A percentile compares a stretch with the other conserved stretches of the same genome.
Conservation (phyloP, 495 filamentous ascomycete species). For the Penicillium coprophilum region DNA sequence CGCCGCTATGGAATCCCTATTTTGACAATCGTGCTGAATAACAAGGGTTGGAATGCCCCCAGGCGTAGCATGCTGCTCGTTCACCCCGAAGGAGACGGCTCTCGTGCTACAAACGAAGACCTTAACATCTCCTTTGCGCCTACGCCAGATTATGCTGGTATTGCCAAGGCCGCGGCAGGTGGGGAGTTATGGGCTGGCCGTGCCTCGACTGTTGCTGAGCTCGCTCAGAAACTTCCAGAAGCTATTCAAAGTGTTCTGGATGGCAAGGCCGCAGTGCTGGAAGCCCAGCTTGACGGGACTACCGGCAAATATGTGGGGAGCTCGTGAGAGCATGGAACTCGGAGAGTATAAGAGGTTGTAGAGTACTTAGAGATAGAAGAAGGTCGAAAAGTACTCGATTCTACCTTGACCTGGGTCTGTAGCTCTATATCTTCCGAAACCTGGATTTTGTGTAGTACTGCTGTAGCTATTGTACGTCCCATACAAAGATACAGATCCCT, state of each 20-base stretch:
- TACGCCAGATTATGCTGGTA: conserved; percentile 84
- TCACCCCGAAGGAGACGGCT: conserved; percentile 77
- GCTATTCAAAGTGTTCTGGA: conserved; percentile 67
- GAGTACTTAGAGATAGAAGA: too few relatives aligned
- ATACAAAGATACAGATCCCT: too few relatives aligned
- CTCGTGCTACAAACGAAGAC: conserved; percentile 76
- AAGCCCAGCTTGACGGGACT: conserved; percentile 51
- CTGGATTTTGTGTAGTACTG: too few relatives aligned
- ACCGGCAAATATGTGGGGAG: conserved; percentile 41
- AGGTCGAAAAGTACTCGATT: too few relatives aligned
- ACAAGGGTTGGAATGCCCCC: conserved; percentile 92
- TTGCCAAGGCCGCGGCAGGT: conserved; percentile 85
- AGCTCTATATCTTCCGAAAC: too few relatives aligned
- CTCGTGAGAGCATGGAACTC: not conserved
- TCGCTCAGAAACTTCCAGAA: conserved; percentile 59
- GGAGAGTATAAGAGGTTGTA: not conserved
- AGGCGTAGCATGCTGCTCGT: conserved; percentile 73
- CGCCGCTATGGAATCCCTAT: conserved; percentile 84
- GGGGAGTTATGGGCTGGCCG: conserved; percentile 70
- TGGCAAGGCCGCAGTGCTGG: conserved; percentile 68
- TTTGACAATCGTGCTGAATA: conserved; percentile 89
- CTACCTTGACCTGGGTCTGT: too few relatives aligned
- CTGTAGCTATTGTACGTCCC: too few relatives aligned
- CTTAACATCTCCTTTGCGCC: conserved; percentile 89
- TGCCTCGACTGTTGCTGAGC: conserved; percentile 60